A percentile compares a stretch with the other conserved stretches of the same genome.
Evolutionary conservation across 352 stramenopile genomes (phyloP).

Genomic region (Phytophthora hibernalis): DNA sequence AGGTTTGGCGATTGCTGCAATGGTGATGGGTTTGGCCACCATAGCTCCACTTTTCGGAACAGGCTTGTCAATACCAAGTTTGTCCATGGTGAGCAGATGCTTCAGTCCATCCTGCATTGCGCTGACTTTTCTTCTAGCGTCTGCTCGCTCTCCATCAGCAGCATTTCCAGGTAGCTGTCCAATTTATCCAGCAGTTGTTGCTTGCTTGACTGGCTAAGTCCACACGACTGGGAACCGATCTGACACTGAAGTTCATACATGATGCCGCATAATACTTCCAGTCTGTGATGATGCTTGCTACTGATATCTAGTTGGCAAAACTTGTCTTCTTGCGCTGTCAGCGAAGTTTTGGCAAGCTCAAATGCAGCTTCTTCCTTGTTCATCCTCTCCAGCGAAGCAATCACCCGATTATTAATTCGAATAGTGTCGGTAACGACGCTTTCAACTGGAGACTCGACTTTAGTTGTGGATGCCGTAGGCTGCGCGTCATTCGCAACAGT

Average conservation of each 20-base stretch:
- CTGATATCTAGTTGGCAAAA: conserved; percentile 30
- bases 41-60: neutral
- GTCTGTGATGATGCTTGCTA: conserved; percentile 23
- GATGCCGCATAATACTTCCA: conserved; percentile 37
- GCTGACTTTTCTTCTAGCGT: conserved; percentile 29
- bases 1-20: neutral
- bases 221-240: conserved; percentile 34
- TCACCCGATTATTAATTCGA: conserved; percentile 43
- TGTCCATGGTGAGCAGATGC: conserved; percentile 17
- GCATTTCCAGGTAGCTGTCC: conserved; percentile 32
- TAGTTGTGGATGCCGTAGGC: neutral
- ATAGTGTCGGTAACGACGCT: conserved; percentile 30
- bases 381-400: conserved; percentile 39
- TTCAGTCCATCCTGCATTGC: conserved; percentile 27
- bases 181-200: conserved; percentile 42
- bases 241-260: conserved; percentile 47
- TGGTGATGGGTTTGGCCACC: conserved; percentile 1
- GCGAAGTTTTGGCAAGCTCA: conserved; percentile 18
- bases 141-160: conserved; percentile 16
- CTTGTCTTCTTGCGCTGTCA: conserved; percentile 39
- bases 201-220: conserved; percentile 22
- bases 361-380: conserved; percentile 35
- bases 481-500: conserved; percentile 3
- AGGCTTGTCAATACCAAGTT: neutral
- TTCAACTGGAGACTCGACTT: neutral